A percentile compares a stretch with the other conserved stretches of the same genome.
phyloP scores from a whole-genome alignment of 2,329 filamentous ascomycete species.

The Fusarium austroafricanum region DNA sequence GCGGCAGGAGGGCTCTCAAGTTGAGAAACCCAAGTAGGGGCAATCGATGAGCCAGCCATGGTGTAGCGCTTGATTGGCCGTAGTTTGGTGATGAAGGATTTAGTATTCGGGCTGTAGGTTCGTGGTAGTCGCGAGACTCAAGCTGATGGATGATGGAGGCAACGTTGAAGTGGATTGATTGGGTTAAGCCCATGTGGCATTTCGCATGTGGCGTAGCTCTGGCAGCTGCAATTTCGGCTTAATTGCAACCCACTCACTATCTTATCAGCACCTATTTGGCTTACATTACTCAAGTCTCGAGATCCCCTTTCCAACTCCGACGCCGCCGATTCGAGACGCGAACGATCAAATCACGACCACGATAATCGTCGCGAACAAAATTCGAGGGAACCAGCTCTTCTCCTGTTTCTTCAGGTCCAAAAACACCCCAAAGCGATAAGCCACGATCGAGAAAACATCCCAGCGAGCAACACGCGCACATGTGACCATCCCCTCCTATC shows the following conservation, averaged over 20 bases:
- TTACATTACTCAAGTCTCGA: conserved; percentile 42
- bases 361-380: conserved; percentile 26
- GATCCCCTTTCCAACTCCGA: conserved; percentile 46
- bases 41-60: conserved; percentile 51
- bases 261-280: conserved; percentile 43
- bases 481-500: conserved; percentile 44
- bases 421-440: conserved; percentile 16
- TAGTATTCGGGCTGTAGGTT: background rate
- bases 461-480: conserved; percentile 41
- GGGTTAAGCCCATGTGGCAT: conserved; percentile 13
- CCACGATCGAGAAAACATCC: conserved; percentile 29
- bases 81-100: background rate
- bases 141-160: conserved; percentile 13
- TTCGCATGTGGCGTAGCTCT: conserved; percentile 21
- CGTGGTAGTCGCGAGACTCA: conserved; percentile 11
- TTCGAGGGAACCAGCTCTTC: background rate
- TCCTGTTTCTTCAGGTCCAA: background rate
- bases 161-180: conserved; percentile 31
- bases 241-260: conserved; percentile 40
- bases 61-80: background rate
- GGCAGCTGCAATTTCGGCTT: conserved; percentile 43
- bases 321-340: conserved; percentile 40
- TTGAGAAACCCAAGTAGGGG: conserved; percentile 84
- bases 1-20: conserved; percentile 76
- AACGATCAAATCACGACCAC: conserved; percentile 34